Conservation (phyloP, 148 eudicot species). For the Spergularia bocconei region DNA sequence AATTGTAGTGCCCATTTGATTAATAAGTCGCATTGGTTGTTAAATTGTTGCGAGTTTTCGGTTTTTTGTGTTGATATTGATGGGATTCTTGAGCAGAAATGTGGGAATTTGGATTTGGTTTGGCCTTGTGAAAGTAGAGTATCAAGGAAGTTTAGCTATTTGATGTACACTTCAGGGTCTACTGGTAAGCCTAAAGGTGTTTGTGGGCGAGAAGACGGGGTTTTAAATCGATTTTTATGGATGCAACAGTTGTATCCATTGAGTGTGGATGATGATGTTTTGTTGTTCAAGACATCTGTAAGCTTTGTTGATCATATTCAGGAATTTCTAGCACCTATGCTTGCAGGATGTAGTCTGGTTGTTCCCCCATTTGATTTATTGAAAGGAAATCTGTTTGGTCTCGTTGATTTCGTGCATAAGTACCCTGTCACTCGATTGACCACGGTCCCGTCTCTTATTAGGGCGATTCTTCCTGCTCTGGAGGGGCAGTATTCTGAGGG, state of each 20-base stretch:
- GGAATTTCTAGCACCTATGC: constrained; percentile 79
- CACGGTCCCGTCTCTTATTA: constrained; percentile 83
- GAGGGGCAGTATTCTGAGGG: constrained; percentile 32
- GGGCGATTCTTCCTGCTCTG: constrained; percentile 57
- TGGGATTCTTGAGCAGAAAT: constrained; percentile 33
- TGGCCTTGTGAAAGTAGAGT: constrained; percentile 68
- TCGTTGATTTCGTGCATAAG: constrained; percentile 60
- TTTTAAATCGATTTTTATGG: constrained; percentile 80
- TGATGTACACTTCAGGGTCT: constrained; percentile 95
- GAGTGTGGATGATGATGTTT: constrained; percentile 46
- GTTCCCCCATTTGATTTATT: constrained; percentile 63
- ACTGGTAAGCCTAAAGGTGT: constrained; percentile 90
- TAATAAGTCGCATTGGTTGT: constrained; percentile 45
- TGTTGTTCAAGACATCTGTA: constrained; percentile 75
- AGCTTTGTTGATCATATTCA: constrained; percentile 94
- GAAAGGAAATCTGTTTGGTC: constrained; percentile 47
- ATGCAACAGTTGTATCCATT: constrained; percentile 76
- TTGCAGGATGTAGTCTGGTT: constrained; percentile 69
- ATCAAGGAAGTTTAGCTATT: constrained; percentile 58
- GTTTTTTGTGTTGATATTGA: constrained; percentile 45
- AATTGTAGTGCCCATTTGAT: constrained; percentile 35
- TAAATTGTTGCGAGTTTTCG: constrained; percentile 36
- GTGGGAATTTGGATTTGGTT: constrained; percentile 33
- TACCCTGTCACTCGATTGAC: constrained; percentile 65
- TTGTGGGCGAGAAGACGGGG: constrained; percentile 83